Base-by-base conservation (phyloP, 2,329 filamentous ascomycete species). In the Geoglossum cookeanum region DNA sequence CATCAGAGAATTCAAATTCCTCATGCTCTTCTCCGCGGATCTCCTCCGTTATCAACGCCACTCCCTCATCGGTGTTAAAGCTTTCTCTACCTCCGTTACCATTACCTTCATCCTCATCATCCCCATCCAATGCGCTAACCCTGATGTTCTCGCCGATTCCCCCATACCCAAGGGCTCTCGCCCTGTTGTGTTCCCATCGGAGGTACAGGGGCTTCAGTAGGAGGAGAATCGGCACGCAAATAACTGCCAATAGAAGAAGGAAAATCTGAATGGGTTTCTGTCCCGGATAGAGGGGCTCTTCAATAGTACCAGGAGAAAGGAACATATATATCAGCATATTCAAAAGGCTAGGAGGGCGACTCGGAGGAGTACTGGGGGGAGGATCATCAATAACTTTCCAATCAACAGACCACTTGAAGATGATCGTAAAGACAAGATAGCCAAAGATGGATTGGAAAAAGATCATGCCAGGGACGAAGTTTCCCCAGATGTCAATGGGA, bases 251-350 rank as follows among this genome's bases (percentile, higher is more conserved):
- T 32, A 95, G 76, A 27, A 98, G 73, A 39, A 98, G 74, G 56
- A 86, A 68, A 11, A 87, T 73, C 70, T 98, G 92, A 0, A 98
- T 78, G 1, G 68, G 68, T 13, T 75, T 78, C 69, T 98, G 92
- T 47, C 87, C 87, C 27, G 74, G 68, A 68, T 95, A 98, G 4
- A 98, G 76, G 55, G 77, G 77, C 60, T 87, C 79, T 54, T 86
- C 83, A 30, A 85, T 72, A 0, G 71, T 85, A 55, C 89, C 89
- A 3, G 92, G 92, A 61, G 84, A 81, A 63, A 98, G 73, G 75
- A 98, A 98, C 94, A 98, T 98, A 78, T 96, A 96, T 66, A 98
- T 98, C 66, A 98, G 77, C 91, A 97, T 97, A 78, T 98, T 98
- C 61, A 98, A 74, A 59, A 98, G 76, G 65, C 89, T 88, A 1